Percentiles rank a stretch among this genome's conserved stretches.
Conservation (phyloP, 257 asterid genomes). For the Penstemon barbatus region DNA sequence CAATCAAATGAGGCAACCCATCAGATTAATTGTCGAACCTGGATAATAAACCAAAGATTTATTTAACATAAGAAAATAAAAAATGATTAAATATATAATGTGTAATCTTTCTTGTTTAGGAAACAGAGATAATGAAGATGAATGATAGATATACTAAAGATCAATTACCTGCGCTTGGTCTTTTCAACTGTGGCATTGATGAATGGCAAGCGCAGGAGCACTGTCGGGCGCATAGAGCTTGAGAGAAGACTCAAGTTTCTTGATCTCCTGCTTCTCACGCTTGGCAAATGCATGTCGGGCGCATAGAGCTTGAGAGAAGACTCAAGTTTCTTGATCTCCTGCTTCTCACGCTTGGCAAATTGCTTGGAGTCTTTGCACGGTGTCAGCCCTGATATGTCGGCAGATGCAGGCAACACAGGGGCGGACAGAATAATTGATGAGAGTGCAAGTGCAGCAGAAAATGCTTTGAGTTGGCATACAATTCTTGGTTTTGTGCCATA, state of each 20-base stretch:
- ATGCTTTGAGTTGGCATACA: constrained; percentile 73
- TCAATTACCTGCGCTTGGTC: constrained; percentile 72
- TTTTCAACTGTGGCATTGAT: constrained; percentile 83
- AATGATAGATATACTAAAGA: too few species aligned
- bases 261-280: constrained; percentile 86
- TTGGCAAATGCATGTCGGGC: constrained; percentile 89
- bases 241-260: constrained; percentile 72
- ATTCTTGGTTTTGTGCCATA: constrained; percentile 46
- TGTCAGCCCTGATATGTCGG: constrained; percentile 86
- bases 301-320: constrained; percentile 73
- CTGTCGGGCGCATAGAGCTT: constrained; percentile 86
- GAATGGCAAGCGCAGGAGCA: constrained; percentile 91
- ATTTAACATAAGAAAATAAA: too few species aligned
- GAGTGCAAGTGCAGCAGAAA: constrained; percentile 87
- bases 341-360: constrained; percentile 92
- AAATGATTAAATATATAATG: not conserved
- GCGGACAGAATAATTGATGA: constrained; percentile 79
- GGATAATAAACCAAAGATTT: not conserved
- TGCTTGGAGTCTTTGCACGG: constrained; percentile 98
- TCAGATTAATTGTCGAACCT: constrained; percentile 90
- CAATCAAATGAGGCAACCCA: constrained; percentile 93
- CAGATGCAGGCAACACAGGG: constrained; percentile 84
- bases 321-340: constrained; percentile 79
- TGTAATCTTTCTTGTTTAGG: too few species aligned
- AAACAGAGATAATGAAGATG: too few species aligned